Evolutionary conservation across 345 rosid genomes (phyloP).

Genomic region (Psidium friedrichsthalianum): DNA sequence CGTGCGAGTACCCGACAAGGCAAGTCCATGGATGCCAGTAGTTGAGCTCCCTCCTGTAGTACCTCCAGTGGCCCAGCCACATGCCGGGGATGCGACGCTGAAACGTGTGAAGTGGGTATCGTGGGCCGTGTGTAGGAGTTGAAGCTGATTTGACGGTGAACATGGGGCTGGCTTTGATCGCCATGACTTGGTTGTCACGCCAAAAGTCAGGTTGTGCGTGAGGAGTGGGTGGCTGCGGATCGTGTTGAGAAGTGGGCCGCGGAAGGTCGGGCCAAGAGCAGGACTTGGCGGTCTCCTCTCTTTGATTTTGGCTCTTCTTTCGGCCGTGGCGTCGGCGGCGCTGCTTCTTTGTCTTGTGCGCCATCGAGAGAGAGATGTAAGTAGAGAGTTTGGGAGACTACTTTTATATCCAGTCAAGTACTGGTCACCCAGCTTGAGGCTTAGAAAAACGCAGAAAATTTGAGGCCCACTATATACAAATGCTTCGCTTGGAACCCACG

Average conservation of each 20-base stretch:
- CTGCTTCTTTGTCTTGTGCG: background rate
- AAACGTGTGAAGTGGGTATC: background rate
- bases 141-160: conserved; percentile 4
- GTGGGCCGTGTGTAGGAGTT: background rate
- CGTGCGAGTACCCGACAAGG: conserved; percentile 3
- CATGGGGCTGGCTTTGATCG: background rate
- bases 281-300: background rate
- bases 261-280: conserved; percentile 16
- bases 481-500: no score
- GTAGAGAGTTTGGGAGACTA: no score
- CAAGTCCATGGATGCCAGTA: background rate
- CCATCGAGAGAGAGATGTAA: background rate
- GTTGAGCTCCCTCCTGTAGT: background rate
- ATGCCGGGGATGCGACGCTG: background rate
- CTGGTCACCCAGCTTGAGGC: no score
- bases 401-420: no score
- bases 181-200: conserved; percentile 14
- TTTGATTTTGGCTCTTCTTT: background rate
- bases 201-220: background rate
- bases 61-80: background rate
- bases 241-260: background rate
- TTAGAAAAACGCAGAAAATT: no score
- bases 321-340: background rate
- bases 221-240: background rate
- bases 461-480: no score